Evolutionary conservation across 768 basidiomycete species (phyloP).

Genomic region (Rhodotorula diobovata): DNA sequence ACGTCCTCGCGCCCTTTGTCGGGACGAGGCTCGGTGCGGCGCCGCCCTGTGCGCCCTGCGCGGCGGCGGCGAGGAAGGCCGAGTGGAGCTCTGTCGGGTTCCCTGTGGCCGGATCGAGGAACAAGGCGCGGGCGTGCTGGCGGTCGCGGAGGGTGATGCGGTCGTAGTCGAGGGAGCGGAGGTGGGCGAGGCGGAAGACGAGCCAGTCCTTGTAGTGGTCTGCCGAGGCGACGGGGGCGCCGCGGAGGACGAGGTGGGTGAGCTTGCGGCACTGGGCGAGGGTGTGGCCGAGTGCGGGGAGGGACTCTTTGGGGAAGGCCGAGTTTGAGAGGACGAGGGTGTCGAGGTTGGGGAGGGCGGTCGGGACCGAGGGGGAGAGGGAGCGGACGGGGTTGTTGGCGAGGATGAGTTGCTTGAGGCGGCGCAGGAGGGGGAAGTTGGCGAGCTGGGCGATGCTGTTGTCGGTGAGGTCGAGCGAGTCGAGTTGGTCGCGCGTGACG

Average conservation of each 20-base stretch:
- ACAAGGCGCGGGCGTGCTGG: conserved; percentile 64
- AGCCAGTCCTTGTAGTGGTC: conserved; percentile 97
- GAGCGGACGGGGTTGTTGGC: conserved; percentile 83
- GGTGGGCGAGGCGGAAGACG: conserved; percentile 75
- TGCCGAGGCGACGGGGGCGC: conserved; percentile 80
- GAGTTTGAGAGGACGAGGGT: conserved; percentile 81
- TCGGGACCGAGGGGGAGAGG: conserved; percentile 73
- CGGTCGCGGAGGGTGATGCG: conserved; percentile 90
- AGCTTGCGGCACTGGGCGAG: conserved; percentile 56
- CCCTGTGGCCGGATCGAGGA: conserved; percentile 73
- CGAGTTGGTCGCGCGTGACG: conserved; percentile 85
- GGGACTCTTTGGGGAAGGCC: conserved; percentile 60
- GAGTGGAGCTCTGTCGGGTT: conserved; percentile 71
- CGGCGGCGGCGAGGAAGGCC: conserved; percentile 55
- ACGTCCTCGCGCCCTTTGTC: conserved; percentile 28
- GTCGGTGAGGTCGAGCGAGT: conserved; percentile 89
- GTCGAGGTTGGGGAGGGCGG: conserved; percentile 76
- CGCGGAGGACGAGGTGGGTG: conserved; percentile 69
- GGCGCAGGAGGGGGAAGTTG: conserved; percentile 80
- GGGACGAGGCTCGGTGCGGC: conserved; percentile 26
- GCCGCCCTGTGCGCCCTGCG: neutral
- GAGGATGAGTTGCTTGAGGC: conserved; percentile 74
- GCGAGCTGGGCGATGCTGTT: conserved; percentile 76
- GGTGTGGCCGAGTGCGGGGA: conserved; percentile 26
- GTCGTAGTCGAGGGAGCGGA: conserved; percentile 92